Evolutionary conservation across 495 filamentous ascomycete species (phyloP), one percentile per base, ranked within the genome.

Genomic region (Penicillium paxilli): DNA sequence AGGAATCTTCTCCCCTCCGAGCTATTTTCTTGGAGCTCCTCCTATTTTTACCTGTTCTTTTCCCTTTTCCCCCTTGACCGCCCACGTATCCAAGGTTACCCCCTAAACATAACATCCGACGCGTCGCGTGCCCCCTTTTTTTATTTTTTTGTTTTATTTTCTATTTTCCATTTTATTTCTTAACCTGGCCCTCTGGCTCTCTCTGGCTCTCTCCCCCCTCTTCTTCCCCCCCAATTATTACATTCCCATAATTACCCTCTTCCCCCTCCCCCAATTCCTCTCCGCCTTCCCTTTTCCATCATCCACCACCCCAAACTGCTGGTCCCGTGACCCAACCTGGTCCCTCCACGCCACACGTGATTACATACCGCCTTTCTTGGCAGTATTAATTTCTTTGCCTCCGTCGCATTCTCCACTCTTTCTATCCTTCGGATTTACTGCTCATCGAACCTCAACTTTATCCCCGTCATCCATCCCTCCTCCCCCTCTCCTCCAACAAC

Each of bases 361-460:
- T 51, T 22, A 5, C 6, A 8, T 3, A 62, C 65, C 66, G 65
- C 65, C 63, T 69, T 64, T 64, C 75, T 75, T 76, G 73, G 75
- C 75, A 63, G 57, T 72, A 78, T 78, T 76, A 74, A 76, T 66
- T 63, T 60, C 50, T 59, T 60, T 45, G 51, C 57, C 59, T 60
- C 59, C 68, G 66, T 77, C 71, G 74, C 74, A 76, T 77, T 75
- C 73, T 77, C 72, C 73, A 77, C 71, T 65, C 59, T 67, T 59
- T 56, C 52, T 63, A 57, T 66, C 58, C 62, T 61, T 65, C 58
- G 64, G 38, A 42, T 6, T 4, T 32, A 38, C 8, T 38, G 2
- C n/a, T 7, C n/a, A n/a, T 16, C 16, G 3, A 6, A 7, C 16
- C 8, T n/a, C 35, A 38, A n/a, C 16, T 38, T 19, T 38, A 6